phyloP scores from a whole-genome alignment of 2,329 filamentous ascomycete genomes.

The Ustilaginoidea virens region DNA sequence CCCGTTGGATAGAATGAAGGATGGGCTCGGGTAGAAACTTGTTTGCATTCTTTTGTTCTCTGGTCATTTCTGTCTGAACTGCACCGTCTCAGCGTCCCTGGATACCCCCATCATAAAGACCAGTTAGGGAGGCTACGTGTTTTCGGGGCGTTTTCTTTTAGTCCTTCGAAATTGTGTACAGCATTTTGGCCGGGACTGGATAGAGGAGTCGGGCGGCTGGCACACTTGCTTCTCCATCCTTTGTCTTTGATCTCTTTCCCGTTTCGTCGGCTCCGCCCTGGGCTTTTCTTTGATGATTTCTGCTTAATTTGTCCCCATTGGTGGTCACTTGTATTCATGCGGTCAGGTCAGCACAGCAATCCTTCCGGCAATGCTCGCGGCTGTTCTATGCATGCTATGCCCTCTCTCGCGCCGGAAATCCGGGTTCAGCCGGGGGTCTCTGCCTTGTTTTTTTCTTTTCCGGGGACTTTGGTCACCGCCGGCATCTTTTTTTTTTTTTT shows the following conservation, averaged over 20 bases:
- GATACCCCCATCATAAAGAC: conserved; percentile 21
- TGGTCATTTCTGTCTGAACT: conserved; percentile 10
- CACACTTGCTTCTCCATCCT: conserved; percentile 7
- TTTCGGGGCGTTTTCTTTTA: conserved; percentile 15
- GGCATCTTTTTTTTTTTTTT: too few species aligned
- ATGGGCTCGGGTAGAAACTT: conserved; percentile 1
- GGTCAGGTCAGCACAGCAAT: too few species aligned
- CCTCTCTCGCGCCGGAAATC: too few species aligned
- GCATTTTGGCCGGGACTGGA: conserved; percentile 19
- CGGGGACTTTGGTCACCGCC: too few species aligned
- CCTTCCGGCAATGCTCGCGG: too few species aligned
- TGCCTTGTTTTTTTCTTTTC: too few species aligned
- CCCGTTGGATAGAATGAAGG: too few species aligned
- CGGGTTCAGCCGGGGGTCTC: too few species aligned
- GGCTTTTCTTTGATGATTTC: conserved; percentile 3
- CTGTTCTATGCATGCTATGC: too few species aligned
- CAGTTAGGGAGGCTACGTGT: conserved; percentile 19
- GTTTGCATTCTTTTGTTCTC: conserved; percentile 7
- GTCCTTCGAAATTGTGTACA: conserved; percentile 17
- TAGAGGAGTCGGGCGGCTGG: conserved; percentile 22
- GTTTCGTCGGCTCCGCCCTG: not conserved
- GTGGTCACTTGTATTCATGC: too few species aligned
- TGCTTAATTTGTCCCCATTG: too few species aligned
- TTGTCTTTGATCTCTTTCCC: conserved; percentile 2
- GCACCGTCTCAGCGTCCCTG: conserved; percentile 15